These are phyloP conservation scores for Neonectria neomacrospora DNA, from an alignment of 2,329 filamentous ascomycete species.

Conservation along the genomic window DNA sequence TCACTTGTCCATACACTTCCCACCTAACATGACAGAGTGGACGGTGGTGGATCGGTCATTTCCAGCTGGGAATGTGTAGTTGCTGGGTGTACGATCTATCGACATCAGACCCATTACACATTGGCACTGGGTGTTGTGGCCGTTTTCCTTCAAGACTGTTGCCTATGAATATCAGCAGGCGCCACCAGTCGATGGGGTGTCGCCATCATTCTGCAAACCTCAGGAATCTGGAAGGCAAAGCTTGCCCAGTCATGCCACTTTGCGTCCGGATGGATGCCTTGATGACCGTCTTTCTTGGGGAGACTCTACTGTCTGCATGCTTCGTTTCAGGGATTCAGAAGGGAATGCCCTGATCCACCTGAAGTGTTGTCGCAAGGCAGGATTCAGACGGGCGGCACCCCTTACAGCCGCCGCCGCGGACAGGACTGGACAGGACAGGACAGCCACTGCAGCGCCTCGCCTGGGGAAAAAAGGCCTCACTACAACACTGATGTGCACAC, in stretches of 20 bases:
- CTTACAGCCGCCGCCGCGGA: not conserved
- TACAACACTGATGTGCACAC: conserved; percentile 9
- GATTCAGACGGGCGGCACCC: not conserved
- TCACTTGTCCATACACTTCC: not conserved
- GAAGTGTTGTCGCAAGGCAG: not conserved
- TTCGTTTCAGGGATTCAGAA: not conserved
- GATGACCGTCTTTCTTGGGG: not conserved
- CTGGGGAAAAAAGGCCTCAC: conserved; percentile 4
- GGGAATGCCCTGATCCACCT: not conserved
- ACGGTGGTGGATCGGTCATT: conserved; percentile 1
- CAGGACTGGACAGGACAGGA: not conserved
- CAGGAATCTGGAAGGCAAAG: conserved; percentile 1
- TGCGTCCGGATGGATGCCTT: not conserved
- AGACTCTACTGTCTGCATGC: not conserved
- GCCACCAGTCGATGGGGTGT: not conserved
- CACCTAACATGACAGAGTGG: conserved; percentile 8
- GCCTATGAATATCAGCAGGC: not conserved
- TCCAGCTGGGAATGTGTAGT: conserved; percentile 5
- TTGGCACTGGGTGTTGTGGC: not conserved
- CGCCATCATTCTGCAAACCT: not conserved
- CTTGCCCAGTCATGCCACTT: not conserved
- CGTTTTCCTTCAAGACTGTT: not conserved
- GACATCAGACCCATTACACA: conserved; percentile 3
- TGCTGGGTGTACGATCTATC: not conserved
- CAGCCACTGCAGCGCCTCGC: not conserved